Percentiles rank a stretch among this genome's conserved stretches.
Evolutionary conservation across 1,284 basidiomycete species (phyloP).

Genomic region (Leccinum solheimii): DNA sequence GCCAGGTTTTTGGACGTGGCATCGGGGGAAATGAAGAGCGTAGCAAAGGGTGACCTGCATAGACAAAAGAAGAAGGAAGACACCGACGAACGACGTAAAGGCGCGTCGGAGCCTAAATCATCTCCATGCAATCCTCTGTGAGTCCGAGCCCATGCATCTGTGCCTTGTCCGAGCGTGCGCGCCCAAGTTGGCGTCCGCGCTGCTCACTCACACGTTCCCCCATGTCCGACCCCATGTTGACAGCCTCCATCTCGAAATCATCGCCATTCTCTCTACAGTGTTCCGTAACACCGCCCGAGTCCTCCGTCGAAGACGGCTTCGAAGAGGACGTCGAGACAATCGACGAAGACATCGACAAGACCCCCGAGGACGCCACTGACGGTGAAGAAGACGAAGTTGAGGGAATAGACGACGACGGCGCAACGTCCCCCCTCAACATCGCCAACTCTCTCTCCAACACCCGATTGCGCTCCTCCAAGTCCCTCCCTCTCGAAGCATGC

Average conservation of each 20-base stretch:
- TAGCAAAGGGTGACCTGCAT: not conserved
- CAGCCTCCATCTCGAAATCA: conserved; percentile 29
- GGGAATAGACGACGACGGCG: conserved; percentile 5
- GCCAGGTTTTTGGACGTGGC: not conserved
- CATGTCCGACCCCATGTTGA: not conserved
- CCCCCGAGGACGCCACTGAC: conserved; percentile 20
- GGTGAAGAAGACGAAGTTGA: conserved; percentile 22
- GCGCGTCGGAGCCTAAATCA: conserved; percentile 3
- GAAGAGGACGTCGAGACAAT: conserved; percentile 6
- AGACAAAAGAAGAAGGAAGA: not conserved
- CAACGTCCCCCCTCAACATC: conserved; percentile 20
- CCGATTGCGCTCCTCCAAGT: conserved; percentile 56
- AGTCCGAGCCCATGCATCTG: conserved; percentile 7
- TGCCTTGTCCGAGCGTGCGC: conserved; percentile 16
- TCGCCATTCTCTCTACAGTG: conserved; percentile 4
- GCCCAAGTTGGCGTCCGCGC: conserved; percentile 25
- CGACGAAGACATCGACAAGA: conserved; percentile 23
- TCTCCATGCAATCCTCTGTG: conserved; percentile 21
- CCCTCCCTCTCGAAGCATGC: conserved; percentile 73
- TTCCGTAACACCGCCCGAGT: not conserved
- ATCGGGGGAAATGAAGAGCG: not conserved
- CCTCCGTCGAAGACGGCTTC: conserved; percentile 16
- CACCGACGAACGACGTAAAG: not conserved
- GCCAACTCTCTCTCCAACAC: conserved; percentile 30
- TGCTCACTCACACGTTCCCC: conserved; percentile 5